Base-by-base conservation (phyloP, 768 basidiomycete species). In the Kwoniella sp. region DNA sequence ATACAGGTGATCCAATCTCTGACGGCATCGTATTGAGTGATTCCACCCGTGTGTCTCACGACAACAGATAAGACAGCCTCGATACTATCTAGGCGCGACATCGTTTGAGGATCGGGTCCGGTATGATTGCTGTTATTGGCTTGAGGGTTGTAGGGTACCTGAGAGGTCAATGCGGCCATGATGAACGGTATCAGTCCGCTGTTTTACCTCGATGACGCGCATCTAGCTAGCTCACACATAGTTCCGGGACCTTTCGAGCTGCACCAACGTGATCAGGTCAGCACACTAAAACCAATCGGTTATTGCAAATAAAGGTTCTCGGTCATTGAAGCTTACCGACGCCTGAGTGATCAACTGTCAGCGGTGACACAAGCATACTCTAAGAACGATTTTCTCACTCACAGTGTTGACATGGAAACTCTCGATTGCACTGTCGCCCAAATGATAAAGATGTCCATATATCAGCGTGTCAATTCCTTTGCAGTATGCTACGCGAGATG, bases 341-440 rank as follows among this genome's bases (percentile, higher is more conserved):
- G 69, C 76, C 73, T 72, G 64, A 37, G 49, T 52, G 26, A 19
- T 4, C 3, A 19, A 44, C 3, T 44, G 40, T 44, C 40, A 44
- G 40, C 40, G 33, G 33, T 13, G 33, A 13, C 40, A 44, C 10
- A 19, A 44, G 7, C 4, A 44, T 15, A 33, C 7, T 33, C 7
- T 33, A 13, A 33, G 7, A 33, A 33, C 40, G 17, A 44, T 15
- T 19, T 44, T 19, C 17, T 22, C 19, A 65, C 71, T 68, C 27
- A 74, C 79, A 80, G 62, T 80, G 77, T 58, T 80, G 74, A 69
- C 79, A 80, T 8, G 79, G 79, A 24, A 75, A 72, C 52, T 80
- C 73, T 27, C 79, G 63, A 59, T 80, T 77, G 48, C 79, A 80
- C 73, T 78, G 64, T 22, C 17, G 55, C 19, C 44, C 5, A 13